Percentiles rank a stretch among this genome's conserved stretches.
These are phyloP conservation scores for Hyaloscypha bicolor DNA, from an alignment of 495 filamentous ascomycete species.

Conservation along the genomic window DNA sequence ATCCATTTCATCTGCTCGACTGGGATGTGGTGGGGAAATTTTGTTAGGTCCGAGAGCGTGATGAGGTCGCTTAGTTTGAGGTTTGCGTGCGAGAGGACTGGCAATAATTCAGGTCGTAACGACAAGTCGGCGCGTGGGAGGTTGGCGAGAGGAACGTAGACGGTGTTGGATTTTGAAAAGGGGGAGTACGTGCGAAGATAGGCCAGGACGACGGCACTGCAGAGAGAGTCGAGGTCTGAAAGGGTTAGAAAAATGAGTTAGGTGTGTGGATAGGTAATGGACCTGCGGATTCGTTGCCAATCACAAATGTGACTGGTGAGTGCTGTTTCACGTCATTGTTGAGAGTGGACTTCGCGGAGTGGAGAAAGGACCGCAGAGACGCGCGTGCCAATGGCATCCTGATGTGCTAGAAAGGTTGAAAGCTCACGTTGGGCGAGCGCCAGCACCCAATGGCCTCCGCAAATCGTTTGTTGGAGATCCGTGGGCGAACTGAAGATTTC, in stretches of 20 bases:
- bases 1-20: constrained; percentile 55
- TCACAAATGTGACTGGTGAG: constrained; percentile 60
- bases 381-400: constrained; percentile 27
- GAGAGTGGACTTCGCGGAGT: constrained; percentile 21
- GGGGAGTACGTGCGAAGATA: constrained; percentile 69
- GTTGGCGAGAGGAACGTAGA: constrained; percentile 83
- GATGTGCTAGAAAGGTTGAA: neutral
- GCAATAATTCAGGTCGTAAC: constrained; percentile 80
- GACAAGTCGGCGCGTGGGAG: constrained; percentile 68
- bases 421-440: neutral
- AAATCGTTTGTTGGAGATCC: neutral
- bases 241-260: neutral
- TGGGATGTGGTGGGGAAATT: constrained; percentile 22
- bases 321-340: constrained; percentile 13
- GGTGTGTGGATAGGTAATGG: constrained; percentile 2
- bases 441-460: neutral
- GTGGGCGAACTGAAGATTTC: too few relatives aligned
- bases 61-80: constrained; percentile 48
- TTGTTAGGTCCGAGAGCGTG: constrained; percentile 52
- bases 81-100: constrained; percentile 48
- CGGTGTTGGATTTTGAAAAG: constrained; percentile 44
- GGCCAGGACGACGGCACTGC: constrained; percentile 79
- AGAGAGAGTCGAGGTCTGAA: constrained; percentile 88
- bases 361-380: constrained; percentile 30
- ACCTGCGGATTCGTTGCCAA: constrained; percentile 77